Conservation (phyloP, 2,329 filamentous ascomycete species). For the Neocatenulostroma microsporum region DNA sequence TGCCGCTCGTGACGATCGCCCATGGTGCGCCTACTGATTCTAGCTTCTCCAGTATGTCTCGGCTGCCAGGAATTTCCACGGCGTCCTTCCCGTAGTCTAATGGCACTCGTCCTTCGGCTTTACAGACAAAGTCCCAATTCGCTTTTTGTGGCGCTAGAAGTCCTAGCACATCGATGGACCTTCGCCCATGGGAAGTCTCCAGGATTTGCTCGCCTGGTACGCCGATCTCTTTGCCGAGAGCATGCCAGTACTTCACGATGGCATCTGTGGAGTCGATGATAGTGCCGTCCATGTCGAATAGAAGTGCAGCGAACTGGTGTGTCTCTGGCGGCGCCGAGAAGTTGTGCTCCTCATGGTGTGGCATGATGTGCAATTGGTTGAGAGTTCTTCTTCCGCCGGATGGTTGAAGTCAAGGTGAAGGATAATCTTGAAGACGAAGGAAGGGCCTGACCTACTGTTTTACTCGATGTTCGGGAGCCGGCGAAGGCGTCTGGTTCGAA, state of each 20-base stretch:
- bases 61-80: slow-evolving; percentile 75
- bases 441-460: too few relatives aligned
- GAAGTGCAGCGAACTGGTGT: slow-evolving; percentile 38
- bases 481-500: too few relatives aligned
- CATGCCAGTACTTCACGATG: slow-evolving; percentile 68
- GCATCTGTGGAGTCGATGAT: slow-evolving; percentile 75
- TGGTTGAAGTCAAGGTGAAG: too few relatives aligned
- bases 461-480: too few relatives aligned
- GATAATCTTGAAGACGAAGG: too few relatives aligned
- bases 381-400: too few relatives aligned
- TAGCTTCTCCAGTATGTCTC: slow-evolving; percentile 35
- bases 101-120: slow-evolving; percentile 72
- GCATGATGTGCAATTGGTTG: too few relatives aligned
- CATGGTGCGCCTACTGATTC: slow-evolving; percentile 53
- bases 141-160: slow-evolving; percentile 76
- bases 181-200: slow-evolving; percentile 80
- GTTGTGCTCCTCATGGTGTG: slow-evolving; percentile 22
- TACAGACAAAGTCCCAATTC: slow-evolving; percentile 75
- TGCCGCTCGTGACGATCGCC: slow-evolving; percentile 64
- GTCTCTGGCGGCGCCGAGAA: slow-evolving; percentile 37
- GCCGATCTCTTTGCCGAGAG: slow-evolving; percentile 72
- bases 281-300: slow-evolving; percentile 75
- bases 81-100: slow-evolving; percentile 69
- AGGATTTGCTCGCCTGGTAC: slow-evolving; percentile 74
- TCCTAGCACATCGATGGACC: slow-evolving; percentile 78